Base-by-base conservation (phyloP, 768 basidiomycete species). In the Tremella fuciformis region DNA sequence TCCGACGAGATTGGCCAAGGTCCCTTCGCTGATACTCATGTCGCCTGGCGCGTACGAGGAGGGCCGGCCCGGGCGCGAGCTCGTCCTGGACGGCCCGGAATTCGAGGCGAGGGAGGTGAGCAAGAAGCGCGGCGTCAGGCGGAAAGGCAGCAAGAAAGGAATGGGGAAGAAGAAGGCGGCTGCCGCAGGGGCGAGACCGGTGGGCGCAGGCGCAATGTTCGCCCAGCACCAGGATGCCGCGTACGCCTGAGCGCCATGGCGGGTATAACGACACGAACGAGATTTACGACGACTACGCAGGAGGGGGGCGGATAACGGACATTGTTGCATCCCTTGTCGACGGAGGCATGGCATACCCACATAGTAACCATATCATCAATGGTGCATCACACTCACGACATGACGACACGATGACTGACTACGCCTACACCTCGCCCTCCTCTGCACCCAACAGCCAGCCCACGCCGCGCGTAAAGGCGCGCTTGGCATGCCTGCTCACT, bases 401-500 rank as follows among this genome's bases (percentile, higher is more conserved):
- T n/a, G n/a, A n/a, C n/a, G n/a, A n/a, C n/a, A n/a, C n/a, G n/a
- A n/a, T n/a, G n/a, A 34, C 29, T 34, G 29, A 4, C 29, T 50
- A 18, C 21, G 40, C 29, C 29, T 34, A 34, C 13, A 75, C 64
- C 63, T 78, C 74, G 18, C 70, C 66, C 52, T 78, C 78, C 25
- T 92, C 91, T 13, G 85, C 88, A 41, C 94, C 94, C 57, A 98
- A 85, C 25, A 98, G 80, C 94, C 94, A 98, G 25, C 93, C 93
- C 53, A 98, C 89, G 8, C 94, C 94, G 69, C 87, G 87, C 38
- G 89, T 88, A 41, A 98, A 76, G 2, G 85, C 89, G 29, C 86
- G 82, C 50, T 85, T 84, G 1, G 90, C 90, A 66, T 87, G 85
- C n/a, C 83, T 39, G 79, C 79, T 52, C 82, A 82, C 74, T 64